Evolutionary conservation across 352 stramenopile genomes (phyloP), one percentile per base, ranked within the genome.

Genomic region (Globisporangium acanthophoron): DNA sequence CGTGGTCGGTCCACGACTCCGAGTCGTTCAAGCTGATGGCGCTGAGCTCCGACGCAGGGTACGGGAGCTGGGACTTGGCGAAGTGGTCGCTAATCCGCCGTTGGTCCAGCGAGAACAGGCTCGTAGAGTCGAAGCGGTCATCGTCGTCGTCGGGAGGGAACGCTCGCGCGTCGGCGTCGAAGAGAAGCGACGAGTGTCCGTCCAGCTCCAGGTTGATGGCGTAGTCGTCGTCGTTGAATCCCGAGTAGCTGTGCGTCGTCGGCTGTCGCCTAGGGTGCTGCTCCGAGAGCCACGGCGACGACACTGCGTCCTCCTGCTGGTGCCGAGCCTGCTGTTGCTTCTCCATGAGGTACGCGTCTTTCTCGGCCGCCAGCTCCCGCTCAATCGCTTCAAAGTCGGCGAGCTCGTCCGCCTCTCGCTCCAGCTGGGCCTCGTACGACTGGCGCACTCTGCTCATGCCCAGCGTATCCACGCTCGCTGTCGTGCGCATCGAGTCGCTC

Each of bases 1-100:
- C 65, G 2, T 72, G 67, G 44, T 87, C 77, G 37, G 76, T 71
- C 85, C 85, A 94, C 1, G 83, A 73, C 53, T 85, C 79, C 29
- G 85, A 92, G 64, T 94, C 83, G 49, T 91, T 74, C 37, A 93
- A 73, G 58, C 85, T 94, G 37, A 92, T 64, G 29, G 80, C 83
- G 33, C 83, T 92, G 7, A 88, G 59, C 18, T 92, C 78, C 0
- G 80, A 90, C 31, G 21, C 52, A 43, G 57, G 20, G 37, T 65
- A 54, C n/a, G 31, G 39, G 50, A 35, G 35, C n/a, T 27, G 35
- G 29, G 21, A 33, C 29, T 16, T 2, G 27, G 8, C 59, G 53
- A 72, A 76, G 41, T 65, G 61, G 49, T 60, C 62, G 18, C 59
- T 64, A 53, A 64, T 35, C 13, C 46, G 56, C n/a, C 31, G 47